phyloP scores from a whole-genome alignment of 495 filamentous ascomycete species.

The Aspergillus asperescens region DNA sequence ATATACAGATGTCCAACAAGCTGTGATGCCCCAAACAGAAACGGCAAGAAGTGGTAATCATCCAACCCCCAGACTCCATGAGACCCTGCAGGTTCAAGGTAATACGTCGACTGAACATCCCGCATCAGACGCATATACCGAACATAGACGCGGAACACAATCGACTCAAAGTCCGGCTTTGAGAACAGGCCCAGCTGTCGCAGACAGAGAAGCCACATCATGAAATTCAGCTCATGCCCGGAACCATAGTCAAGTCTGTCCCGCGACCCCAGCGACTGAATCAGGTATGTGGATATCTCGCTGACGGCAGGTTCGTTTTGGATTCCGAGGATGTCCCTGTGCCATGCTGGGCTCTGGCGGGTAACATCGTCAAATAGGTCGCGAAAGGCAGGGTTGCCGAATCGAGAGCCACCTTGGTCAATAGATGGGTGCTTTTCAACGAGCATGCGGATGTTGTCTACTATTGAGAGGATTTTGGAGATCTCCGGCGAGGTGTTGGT shows the following conservation, averaged over 20 bases:
- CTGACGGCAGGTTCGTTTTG: constrained; percentile 49
- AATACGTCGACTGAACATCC: constrained; percentile 82
- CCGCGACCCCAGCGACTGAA: constrained; percentile 77
- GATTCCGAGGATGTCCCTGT: constrained; percentile 46
- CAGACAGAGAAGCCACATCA: constrained; percentile 88
- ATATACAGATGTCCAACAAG: constrained; percentile 82
- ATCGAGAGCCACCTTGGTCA: constrained; percentile 81
- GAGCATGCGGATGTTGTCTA: constrained; percentile 60
- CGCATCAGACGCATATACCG: constrained; percentile 78
- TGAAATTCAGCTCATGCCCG: constrained; percentile 93
- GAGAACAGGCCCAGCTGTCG: constrained; percentile 69
- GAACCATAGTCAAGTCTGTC: constrained; percentile 95
- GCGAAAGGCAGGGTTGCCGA: constrained; percentile 90
- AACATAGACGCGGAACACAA: constrained; percentile 73
- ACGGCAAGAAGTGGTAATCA: constrained; percentile 95
- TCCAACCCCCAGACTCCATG: constrained; percentile 97
- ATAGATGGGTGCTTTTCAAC: constrained; percentile 66
- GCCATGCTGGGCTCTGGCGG: constrained; percentile 39
- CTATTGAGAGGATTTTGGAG: constrained; percentile 59
- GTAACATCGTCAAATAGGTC: constrained; percentile 70
- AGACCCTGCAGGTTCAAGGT: constrained; percentile 90
- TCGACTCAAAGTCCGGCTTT: constrained; percentile 56
- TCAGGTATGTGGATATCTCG: constrained; percentile 75
- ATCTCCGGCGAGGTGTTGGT: constrained; percentile 50
- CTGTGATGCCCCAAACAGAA: constrained; percentile 92